These are phyloP conservation scores for Pezicula carpinea DNA, from an alignment of 2,329 filamentous ascomycete species.

Conservation along the genomic window DNA sequence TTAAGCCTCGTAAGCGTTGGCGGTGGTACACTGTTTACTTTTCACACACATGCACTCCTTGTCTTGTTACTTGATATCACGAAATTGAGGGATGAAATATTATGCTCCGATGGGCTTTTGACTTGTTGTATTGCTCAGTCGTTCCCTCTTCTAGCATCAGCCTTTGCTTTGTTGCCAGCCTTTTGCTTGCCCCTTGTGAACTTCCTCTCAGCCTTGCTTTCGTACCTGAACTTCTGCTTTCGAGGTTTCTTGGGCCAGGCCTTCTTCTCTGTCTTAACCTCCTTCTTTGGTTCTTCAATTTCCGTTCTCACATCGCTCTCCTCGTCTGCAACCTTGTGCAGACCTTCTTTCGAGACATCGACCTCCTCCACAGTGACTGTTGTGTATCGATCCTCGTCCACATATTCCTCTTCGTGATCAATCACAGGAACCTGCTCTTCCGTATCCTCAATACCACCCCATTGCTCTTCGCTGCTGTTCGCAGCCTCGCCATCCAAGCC, in stretches of 20 bases:
- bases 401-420: constrained; percentile 86
- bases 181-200: constrained; percentile 66
- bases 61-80: constrained; percentile 20
- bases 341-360: constrained; percentile 68
- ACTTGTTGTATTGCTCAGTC: constrained; percentile 14
- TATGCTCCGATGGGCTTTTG: constrained; percentile 10
- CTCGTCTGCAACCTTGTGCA: constrained; percentile 48
- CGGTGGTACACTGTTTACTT: constrained; percentile 19
- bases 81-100: constrained; percentile 12
- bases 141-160: constrained; percentile 27
- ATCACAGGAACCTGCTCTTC: constrained; percentile 44
- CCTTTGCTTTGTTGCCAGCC: constrained; percentile 49
- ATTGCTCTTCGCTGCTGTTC: constrained; percentile 45
- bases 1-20: constrained; percentile 22
- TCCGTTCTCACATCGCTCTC: constrained; percentile 30
- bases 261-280: constrained; percentile 29
- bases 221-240: constrained; percentile 90
- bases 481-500: constrained; percentile 32
- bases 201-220: constrained; percentile 80
- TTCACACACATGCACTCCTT: constrained; percentile 18
- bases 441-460: constrained; percentile 60
- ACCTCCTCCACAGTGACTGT: constrained; percentile 93
- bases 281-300: constrained; percentile 25
- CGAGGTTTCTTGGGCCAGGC: constrained; percentile 59
- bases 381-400: constrained; percentile 94